phyloP scores from a whole-genome alignment of 2,329 filamentous ascomycete genomes.

The Ambrosiella beaveri region DNA sequence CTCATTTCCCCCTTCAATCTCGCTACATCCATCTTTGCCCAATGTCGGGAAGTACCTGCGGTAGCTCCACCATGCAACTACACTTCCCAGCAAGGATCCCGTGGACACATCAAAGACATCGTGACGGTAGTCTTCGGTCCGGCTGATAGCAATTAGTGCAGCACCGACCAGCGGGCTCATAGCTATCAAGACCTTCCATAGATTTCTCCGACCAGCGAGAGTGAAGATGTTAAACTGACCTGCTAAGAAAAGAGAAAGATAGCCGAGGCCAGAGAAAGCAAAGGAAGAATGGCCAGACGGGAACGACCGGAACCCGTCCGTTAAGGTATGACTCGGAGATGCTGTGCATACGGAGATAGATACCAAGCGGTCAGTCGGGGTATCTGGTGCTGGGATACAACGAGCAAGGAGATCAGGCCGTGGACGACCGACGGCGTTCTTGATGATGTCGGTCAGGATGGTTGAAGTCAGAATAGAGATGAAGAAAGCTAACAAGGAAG shows the following conservation, averaged over 20 bases:
- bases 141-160: constrained; percentile 49
- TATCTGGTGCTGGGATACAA: constrained; percentile 49
- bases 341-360: constrained; percentile 58
- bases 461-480: constrained; percentile 61
- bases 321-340: constrained; percentile 46
- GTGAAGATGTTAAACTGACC: constrained; percentile 45
- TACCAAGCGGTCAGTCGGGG: constrained; percentile 35
- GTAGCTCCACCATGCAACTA: constrained; percentile 48
- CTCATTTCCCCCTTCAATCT: constrained; percentile 24
- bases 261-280: constrained; percentile 62
- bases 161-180: constrained; percentile 43
- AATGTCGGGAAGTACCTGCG: constrained; percentile 44
- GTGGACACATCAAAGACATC: constrained; percentile 53
- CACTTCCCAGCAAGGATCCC: constrained; percentile 42
- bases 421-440: constrained; percentile 70
- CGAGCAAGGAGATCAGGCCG: constrained; percentile 48
- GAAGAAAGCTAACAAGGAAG: constrained; percentile 63
- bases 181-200: constrained; percentile 39
- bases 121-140: constrained; percentile 54
- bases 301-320: constrained; percentile 74
- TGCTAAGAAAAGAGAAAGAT: constrained; percentile 51
- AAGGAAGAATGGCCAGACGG: constrained; percentile 68
- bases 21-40: constrained; percentile 37
- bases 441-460: constrained; percentile 78
- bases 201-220: constrained; percentile 29